A percentile compares a stretch with the other conserved stretches of the same genome.
Conservation (phyloP, 83 land plant species). For the Picea mariana region DNA sequence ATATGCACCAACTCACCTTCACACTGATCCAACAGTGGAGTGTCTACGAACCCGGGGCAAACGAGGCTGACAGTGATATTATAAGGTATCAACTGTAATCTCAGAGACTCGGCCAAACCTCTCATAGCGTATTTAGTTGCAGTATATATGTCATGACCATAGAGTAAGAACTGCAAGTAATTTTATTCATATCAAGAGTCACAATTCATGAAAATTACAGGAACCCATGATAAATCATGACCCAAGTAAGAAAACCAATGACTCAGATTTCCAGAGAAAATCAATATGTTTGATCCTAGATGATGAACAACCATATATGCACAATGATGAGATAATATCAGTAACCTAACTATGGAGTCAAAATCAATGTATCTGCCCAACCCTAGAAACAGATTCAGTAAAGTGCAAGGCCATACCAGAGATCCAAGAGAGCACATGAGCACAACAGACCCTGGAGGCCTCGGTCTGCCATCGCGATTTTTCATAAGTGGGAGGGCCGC, state of each 20-base stretch:
- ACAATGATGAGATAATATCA: too few species aligned
- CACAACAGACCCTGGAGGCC: neutral
- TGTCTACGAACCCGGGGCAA: conserved; percentile 18
- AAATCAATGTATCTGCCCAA: too few species aligned
- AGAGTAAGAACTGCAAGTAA: neutral
- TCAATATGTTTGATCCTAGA: too few species aligned
- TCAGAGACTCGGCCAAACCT: conserved; percentile 11
- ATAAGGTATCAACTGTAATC: conserved; percentile 15
- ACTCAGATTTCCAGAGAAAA: too few species aligned
- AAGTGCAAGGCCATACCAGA: too few species aligned
- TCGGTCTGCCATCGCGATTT: neutral
- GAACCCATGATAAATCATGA: too few species aligned
- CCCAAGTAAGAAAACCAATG: too few species aligned
- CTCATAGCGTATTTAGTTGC: conserved; percentile 12
- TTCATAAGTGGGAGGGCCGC: conserved; percentile 14
- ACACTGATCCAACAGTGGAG: conserved; percentile 9
- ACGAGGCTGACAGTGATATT: conserved; percentile 7
- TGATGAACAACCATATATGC: too few species aligned
- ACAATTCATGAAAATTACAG: neutral
- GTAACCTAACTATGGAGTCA: too few species aligned
- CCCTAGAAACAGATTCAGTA: too few species aligned
- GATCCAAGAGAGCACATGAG: conserved; percentile 1
- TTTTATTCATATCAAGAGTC: neutral
- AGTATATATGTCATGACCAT: conserved; percentile 16
- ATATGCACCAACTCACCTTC: neutral